phyloP scores from a whole-genome alignment of 2,329 filamentous ascomycete genomes.

The Botrytis fragariae region DNA sequence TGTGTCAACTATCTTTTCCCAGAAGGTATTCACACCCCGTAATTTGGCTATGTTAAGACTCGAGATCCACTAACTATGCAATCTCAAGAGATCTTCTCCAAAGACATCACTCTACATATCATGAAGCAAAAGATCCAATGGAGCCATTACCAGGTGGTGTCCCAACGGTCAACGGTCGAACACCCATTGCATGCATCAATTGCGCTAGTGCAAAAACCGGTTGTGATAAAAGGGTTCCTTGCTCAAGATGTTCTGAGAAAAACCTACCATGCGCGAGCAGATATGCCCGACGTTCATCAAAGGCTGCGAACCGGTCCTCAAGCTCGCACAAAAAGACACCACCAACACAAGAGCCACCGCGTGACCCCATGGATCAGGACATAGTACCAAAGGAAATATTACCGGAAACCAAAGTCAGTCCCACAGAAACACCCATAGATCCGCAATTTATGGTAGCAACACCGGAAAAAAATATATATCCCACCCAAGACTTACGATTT shows the following conservation, averaged over 20 bases:
- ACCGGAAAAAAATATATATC: not conserved
- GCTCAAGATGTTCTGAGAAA: slow-evolving; percentile 50
- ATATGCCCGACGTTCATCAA: slow-evolving; percentile 51
- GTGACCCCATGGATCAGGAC: slow-evolving; percentile 19
- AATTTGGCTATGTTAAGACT: slow-evolving; percentile 1
- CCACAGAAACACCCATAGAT: not conserved
- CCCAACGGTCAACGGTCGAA: slow-evolving; percentile 43
- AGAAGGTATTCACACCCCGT: slow-evolving; percentile 43
- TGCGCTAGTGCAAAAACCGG: slow-evolving; percentile 52
- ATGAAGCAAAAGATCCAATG: slow-evolving; percentile 49
- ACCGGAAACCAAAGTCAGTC: not conserved
- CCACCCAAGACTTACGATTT: slow-evolving; percentile 15
- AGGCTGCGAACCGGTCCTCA: slow-evolving; percentile 34
- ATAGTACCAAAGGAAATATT: slow-evolving; percentile 3
- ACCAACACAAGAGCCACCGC: slow-evolving; percentile 14
- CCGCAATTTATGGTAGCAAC: slow-evolving; percentile 13
- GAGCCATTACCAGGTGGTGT: slow-evolving; percentile 45
- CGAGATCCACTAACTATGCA: slow-evolving; percentile 32
- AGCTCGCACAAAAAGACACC: slow-evolving; percentile 19
- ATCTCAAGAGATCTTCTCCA: slow-evolving; percentile 47
- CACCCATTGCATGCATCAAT: slow-evolving; percentile 50
- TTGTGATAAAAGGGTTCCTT: slow-evolving; percentile 51
- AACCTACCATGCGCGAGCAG: slow-evolving; percentile 48
- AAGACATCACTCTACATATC: slow-evolving; percentile 51
- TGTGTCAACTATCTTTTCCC: slow-evolving; percentile 51